Evolutionary conservation across 345 rosid species (phyloP).

Genomic region (Microthlaspi erraticum): DNA sequence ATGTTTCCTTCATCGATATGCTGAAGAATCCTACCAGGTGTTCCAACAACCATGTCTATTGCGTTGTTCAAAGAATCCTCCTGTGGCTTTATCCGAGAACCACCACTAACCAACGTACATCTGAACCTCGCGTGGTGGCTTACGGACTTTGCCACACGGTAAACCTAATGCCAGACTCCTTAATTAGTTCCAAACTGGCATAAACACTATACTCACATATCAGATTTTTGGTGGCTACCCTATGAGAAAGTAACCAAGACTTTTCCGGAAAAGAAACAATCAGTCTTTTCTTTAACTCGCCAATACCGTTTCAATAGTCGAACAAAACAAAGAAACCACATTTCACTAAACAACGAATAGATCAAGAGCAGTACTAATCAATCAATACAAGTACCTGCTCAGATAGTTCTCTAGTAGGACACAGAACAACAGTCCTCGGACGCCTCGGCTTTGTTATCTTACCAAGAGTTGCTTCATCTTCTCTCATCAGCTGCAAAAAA

Average conservation of each 20-base stretch:
- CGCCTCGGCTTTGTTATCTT: conserved; percentile 79
- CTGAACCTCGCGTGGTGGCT: conserved; percentile 94
- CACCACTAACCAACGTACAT: conserved; percentile 91
- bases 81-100: conserved; percentile 84
- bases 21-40: conserved; percentile 96
- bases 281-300: neutral
- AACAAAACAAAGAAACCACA: conserved; percentile 2
- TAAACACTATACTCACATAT: neutral
- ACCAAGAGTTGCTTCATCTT: conserved; percentile 74
- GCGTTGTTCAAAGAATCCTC: conserved; percentile 84
- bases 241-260: conserved; percentile 1
- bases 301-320: neutral
- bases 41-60: conserved; percentile 92
- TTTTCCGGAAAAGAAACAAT: neutral
- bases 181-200: conserved; percentile 11
- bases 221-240: neutral
- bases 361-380: neutral
- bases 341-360: neutral
- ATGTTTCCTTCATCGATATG: conserved; percentile 91
- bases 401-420: conserved; percentile 93
- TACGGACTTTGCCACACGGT: conserved; percentile 85
- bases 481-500: conserved; percentile 80
- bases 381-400: conserved; percentile 68
- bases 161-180: conserved; percentile 59
- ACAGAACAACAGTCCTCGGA: conserved; percentile 89